These are phyloP conservation scores for Ilex paraguariensis DNA, from an alignment of 305 asterid genomes.

Conservation along the genomic window DNA sequence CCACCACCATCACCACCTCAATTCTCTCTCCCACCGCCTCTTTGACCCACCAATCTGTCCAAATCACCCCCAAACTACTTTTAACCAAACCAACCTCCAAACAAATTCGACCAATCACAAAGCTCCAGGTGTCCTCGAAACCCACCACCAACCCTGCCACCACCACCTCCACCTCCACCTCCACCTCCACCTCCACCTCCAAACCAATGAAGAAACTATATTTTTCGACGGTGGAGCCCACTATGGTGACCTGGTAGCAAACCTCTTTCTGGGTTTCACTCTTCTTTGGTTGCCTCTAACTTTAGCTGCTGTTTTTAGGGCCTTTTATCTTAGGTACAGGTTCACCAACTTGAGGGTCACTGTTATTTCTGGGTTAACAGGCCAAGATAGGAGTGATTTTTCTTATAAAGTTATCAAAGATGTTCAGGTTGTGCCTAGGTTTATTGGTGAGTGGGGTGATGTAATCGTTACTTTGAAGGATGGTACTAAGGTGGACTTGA, in stretches of 20 bases:
- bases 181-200: conserved; percentile 34
- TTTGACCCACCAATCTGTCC: conserved; percentile 22
- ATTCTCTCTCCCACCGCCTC: conserved; percentile 24
- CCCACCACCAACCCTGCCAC: conserved; percentile 23
- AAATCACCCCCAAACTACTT: conserved; percentile 17
- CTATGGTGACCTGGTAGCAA: conserved; percentile 91
- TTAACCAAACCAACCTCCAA: conserved; percentile 29
- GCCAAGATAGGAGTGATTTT: conserved; percentile 86
- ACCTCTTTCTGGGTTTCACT: conserved; percentile 84
- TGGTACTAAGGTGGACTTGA: conserved; percentile 82
- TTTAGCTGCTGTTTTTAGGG: conserved; percentile 81
- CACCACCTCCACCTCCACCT: conserved; percentile 17
- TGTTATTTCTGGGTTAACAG: conserved; percentile 84
- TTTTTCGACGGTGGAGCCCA: conserved; percentile 96
- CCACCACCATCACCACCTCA: conserved; percentile 35
- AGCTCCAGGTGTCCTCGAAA: conserved; percentile 64
- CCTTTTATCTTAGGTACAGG: conserved; percentile 73
- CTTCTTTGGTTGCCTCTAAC: conserved; percentile 88
- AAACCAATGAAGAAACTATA: conserved; percentile 53
- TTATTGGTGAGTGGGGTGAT: conserved; percentile 97
- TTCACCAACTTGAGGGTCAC: conserved; percentile 80
- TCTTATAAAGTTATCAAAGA: conserved; percentile 71
- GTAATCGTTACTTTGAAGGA: conserved; percentile 79
- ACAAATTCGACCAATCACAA: conserved; percentile 44
- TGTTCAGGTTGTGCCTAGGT: conserved; percentile 92